Percentiles rank a stretch among this genome's conserved stretches.
phyloP scores from a whole-genome alignment of 805 yeast species.

The Schizosaccharomyces lindneri region DNA sequence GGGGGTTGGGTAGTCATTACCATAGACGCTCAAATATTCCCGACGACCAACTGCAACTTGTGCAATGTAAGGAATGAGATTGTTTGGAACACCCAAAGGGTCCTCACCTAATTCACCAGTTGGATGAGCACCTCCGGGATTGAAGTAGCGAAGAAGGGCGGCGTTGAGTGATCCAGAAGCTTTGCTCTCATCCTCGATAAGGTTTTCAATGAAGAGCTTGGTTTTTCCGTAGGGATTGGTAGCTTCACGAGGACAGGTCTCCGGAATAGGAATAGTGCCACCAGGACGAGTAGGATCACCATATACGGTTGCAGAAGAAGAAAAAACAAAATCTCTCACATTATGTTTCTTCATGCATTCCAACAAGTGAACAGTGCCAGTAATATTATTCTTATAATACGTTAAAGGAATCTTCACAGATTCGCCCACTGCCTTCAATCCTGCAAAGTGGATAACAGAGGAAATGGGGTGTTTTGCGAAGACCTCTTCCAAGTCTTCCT shows the following conservation, averaged over 20 bases:
- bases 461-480: conserved; percentile 25
- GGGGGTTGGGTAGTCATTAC: conserved; percentile 41
- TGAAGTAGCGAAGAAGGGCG: conserved; percentile 53
- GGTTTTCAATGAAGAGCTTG: conserved; percentile 38
- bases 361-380: conserved; percentile 38
- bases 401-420: conserved; percentile 39
- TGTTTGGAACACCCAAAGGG: conserved; percentile 54
- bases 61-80: conserved; percentile 48
- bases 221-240: conserved; percentile 60
- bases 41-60: conserved; percentile 56
- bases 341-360: conserved; percentile 23
- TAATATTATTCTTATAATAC: conserved; percentile 44
- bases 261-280: conserved; percentile 57
- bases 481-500: conserved; percentile 21
- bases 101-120: conserved; percentile 63
- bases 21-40: conserved; percentile 41
- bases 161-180: conserved; percentile 17
- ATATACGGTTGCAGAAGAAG: conserved; percentile 63
- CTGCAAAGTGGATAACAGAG: conserved; percentile 59
- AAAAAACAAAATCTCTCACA: conserved; percentile 38
- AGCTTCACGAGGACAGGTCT: conserved; percentile 48
- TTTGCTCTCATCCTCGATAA: conserved; percentile 28
- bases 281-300: conserved; percentile 56
- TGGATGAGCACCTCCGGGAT: conserved; percentile 72
- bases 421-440: conserved; percentile 65